Conservation (phyloP, 371 early-diverging fungal species). For the Mucor irregularis region DNA sequence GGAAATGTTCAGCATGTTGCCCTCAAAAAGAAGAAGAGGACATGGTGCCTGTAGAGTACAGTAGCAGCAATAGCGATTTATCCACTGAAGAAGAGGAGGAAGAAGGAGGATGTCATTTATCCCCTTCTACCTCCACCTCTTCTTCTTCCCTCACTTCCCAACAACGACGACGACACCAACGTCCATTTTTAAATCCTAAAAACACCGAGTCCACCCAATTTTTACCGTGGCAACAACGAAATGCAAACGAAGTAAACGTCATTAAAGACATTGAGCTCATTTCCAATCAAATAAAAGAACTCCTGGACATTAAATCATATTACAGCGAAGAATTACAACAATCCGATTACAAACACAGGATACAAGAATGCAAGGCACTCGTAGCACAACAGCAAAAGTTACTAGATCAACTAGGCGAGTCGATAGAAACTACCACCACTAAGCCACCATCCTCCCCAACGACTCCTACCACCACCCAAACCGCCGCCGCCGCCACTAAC, state of each 20-base stretch:
- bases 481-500: background rate
- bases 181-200: background rate
- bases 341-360: background rate
- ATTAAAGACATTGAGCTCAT: too few relatives aligned
- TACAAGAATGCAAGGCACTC: conserved; percentile 13
- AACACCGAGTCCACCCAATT: too few relatives aligned
- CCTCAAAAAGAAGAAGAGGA: background rate
- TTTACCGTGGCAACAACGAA: background rate
- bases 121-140: background rate
- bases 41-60: background rate
- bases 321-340: background rate
- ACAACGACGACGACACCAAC: background rate
- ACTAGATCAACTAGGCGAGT: conserved; percentile 1
- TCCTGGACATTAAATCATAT: background rate
- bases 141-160: background rate
- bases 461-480: background rate
- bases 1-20: conserved; percentile 19
- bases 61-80: background rate
- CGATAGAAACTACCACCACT: background rate
- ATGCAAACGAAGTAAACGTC: too few relatives aligned
- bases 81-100: background rate
- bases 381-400: conserved; percentile 13
- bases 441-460: background rate
- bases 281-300: conserved; percentile 12
- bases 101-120: background rate